Conservation (phyloP, 768 basidiomycete genomes). For the Leccinum barrowsii region DNA sequence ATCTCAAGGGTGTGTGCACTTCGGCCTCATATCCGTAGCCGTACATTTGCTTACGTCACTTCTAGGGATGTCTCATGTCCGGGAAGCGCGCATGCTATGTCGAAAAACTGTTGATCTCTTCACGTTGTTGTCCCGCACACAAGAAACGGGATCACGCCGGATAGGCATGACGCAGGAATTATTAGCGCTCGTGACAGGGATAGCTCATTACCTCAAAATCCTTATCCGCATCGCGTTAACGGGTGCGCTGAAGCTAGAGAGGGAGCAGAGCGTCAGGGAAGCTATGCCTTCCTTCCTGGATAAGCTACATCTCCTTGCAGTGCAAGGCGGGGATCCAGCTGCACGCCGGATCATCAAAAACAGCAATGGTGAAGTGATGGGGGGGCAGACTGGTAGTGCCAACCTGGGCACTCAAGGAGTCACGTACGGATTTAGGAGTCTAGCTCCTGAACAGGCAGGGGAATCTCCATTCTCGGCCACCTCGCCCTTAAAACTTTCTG, state of each 20-base stretch:
- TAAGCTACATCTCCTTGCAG: slow-evolving; percentile 87
- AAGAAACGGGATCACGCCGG: slow-evolving; percentile 84
- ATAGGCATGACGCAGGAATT: slow-evolving; percentile 98
- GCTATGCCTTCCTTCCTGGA: slow-evolving; percentile 90
- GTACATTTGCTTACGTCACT: slow-evolving; percentile 12
- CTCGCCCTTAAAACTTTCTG: slow-evolving; percentile 46
- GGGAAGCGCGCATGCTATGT: slow-evolving; percentile 97
- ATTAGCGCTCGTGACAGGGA: slow-evolving; percentile 94
- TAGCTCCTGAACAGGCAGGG: slow-evolving; percentile 88
- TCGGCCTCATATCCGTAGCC: neutral
- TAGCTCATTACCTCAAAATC: slow-evolving; percentile 99
- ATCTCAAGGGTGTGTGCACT: slow-evolving; percentile 77
- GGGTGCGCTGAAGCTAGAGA: slow-evolving; percentile 90
- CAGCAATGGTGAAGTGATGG: slow-evolving; percentile 61
- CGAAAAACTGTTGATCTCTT: slow-evolving; percentile 99
- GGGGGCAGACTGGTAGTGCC: slow-evolving; percentile 32
- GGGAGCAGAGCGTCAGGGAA: slow-evolving; percentile 77
- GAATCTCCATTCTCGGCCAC: slow-evolving; percentile 67
- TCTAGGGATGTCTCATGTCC: slow-evolving; percentile 93
- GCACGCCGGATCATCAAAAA: slow-evolving; percentile 73
- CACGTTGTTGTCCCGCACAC: slow-evolving; percentile 91
- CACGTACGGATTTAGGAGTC: slow-evolving; percentile 88
- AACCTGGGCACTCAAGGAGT: slow-evolving; percentile 83
- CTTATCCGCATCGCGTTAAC: slow-evolving; percentile 97
- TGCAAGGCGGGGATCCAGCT: slow-evolving; percentile 77